Evolutionary conservation across 495 filamentous ascomycete genomes (phyloP).

Genomic region (Penicillium paradoxum): DNA sequence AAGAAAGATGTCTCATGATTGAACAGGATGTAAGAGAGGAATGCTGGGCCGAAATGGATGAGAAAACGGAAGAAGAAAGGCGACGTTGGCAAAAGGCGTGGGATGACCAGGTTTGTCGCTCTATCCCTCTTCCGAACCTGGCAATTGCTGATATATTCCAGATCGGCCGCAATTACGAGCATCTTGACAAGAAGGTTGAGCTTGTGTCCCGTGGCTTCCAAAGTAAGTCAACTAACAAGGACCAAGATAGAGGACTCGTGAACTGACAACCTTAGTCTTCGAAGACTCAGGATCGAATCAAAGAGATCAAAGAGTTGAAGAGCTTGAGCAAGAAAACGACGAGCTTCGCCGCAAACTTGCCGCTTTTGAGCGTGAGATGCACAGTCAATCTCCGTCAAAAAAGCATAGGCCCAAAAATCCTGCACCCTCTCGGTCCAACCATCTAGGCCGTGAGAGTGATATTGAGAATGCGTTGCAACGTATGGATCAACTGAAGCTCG

Average conservation of each 20-base stretch:
- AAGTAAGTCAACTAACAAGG: slow-evolving; percentile 28
- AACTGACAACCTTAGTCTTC: slow-evolving; percentile 35
- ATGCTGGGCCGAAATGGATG: slow-evolving; percentile 81
- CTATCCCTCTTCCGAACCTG: too few species aligned
- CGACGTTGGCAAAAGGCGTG: slow-evolving; percentile 69
- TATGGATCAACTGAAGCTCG: slow-evolving; percentile 42
- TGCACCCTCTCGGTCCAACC: slow-evolving; percentile 22
- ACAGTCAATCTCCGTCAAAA: slow-evolving; percentile 43
- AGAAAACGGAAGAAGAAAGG: slow-evolving; percentile 64
- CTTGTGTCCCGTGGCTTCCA: slow-evolving; percentile 68
- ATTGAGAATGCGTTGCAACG: slow-evolving; percentile 41
- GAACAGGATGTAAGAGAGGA: slow-evolving; percentile 90
- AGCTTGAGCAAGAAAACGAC: slow-evolving; percentile 47
- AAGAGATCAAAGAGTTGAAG: slow-evolving; percentile 32
- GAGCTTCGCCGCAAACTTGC: slow-evolving; percentile 41
- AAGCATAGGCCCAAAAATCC: slow-evolving; percentile 32
- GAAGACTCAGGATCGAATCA: slow-evolving; percentile 41
- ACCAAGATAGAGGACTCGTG: background rate
- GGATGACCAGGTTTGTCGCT: slow-evolving; percentile 61
- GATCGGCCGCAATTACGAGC: slow-evolving; percentile 63
- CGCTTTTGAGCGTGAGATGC: slow-evolving; percentile 44
- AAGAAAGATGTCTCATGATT: slow-evolving; percentile 64
- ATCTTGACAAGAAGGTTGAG: slow-evolving; percentile 86
- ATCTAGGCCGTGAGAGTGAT: slow-evolving; percentile 38
- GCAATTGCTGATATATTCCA: slow-evolving; percentile 22